Percentiles rank a stretch among this genome's conserved stretches.
phyloP scores from a whole-genome alignment of 2,329 filamentous ascomycete species.

The Tolypocladium nubicola region DNA sequence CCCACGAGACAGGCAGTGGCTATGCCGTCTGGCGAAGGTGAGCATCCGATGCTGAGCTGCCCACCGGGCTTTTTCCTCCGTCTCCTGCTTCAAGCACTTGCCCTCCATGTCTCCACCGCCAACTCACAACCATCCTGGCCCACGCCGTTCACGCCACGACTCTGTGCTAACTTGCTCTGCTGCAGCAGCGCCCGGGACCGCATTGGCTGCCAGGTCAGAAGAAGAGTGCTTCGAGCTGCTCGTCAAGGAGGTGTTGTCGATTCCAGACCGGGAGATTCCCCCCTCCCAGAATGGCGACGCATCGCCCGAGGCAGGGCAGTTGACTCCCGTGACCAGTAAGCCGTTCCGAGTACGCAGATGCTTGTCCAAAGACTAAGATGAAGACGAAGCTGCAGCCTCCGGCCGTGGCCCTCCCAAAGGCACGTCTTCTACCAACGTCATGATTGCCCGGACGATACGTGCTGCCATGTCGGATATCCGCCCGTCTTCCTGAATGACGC shows the following conservation, averaged over 20 bases:
- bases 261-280: slow-evolving; percentile 14
- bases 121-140: neutral
- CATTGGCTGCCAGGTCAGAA: slow-evolving; percentile 12
- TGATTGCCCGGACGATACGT: slow-evolving; percentile 20
- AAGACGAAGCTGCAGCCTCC: neutral
- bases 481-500: slow-evolving; percentile 6
- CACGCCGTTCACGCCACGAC: neutral
- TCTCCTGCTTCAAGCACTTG: neutral
- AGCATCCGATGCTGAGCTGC: neutral
- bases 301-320: neutral
- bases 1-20: neutral
- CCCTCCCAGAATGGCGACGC: neutral
- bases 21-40: slow-evolving; percentile 2
- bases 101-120: neutral
- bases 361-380: neutral
- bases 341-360: neutral
- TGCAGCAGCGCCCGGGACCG: neutral
- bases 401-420: neutral
- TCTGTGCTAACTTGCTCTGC: neutral
- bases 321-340: neutral
- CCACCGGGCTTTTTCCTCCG: neutral
- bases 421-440: slow-evolving; percentile 14
- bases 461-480: slow-evolving; percentile 15
- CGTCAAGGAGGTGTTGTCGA: slow-evolving; percentile 11
- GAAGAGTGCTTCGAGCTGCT: slow-evolving; percentile 14